Percentiles rank a stretch among this genome's conserved stretches.
phyloP scores from a whole-genome alignment of 1,284 basidiomycete species.

The Ganoderma sinense region DNA sequence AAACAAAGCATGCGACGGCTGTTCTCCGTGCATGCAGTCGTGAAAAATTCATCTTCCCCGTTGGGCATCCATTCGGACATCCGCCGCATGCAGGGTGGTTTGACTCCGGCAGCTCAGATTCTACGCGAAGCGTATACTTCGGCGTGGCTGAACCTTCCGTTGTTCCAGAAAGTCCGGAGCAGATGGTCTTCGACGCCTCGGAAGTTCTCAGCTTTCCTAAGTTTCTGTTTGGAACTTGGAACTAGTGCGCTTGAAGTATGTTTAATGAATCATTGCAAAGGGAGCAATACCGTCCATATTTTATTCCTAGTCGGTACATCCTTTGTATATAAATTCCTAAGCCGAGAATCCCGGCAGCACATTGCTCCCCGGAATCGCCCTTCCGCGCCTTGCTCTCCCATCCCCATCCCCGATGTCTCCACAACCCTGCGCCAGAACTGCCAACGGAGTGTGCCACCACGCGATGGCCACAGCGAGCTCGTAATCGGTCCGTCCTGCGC shows the following conservation, averaged over 20 bases:
- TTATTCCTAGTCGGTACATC: background rate
- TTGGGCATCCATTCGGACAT: background rate
- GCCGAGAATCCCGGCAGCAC: background rate
- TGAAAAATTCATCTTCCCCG: background rate
- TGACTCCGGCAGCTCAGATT: background rate
- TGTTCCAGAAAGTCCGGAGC: background rate
- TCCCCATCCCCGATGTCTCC: background rate
- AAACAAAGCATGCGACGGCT: no score
- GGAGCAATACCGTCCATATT: background rate
- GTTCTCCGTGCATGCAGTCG: background rate
- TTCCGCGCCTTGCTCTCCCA: background rate
- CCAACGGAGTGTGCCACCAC: background rate
- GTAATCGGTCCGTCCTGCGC: background rate
- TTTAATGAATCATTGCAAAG: background rate
- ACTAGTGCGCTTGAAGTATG: background rate
- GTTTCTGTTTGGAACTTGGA: conserved; percentile 5
- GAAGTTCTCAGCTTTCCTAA: background rate
- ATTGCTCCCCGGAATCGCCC: background rate
- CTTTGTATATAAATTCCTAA: background rate
- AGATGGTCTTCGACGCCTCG: background rate
- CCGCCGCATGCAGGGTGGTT: background rate
- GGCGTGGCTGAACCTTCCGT: background rate
- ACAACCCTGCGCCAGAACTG: background rate
- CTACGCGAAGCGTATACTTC: background rate
- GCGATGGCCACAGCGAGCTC: background rate